A percentile compares a stretch with the other conserved stretches of the same genome.
These are phyloP conservation scores for Spizellomyces sp. DNA, from an alignment of 192 early-diverging fungal species.

Conservation along the genomic window DNA sequence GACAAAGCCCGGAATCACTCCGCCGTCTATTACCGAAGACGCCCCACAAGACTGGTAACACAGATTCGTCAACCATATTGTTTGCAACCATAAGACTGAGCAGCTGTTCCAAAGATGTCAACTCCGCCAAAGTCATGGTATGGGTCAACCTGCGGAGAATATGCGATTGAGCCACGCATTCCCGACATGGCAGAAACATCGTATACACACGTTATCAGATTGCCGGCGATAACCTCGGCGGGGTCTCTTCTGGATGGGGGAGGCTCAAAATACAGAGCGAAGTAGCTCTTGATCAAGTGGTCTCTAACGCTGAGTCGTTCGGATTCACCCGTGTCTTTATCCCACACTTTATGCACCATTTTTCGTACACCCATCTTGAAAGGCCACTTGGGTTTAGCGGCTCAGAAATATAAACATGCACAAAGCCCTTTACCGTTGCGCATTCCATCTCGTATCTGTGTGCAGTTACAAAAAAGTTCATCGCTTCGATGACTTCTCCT, in stretches of 20 bases:
- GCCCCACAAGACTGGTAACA: constrained; percentile 82
- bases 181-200: not conserved
- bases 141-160: constrained; percentile 69
- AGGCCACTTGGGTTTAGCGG: too few relatives aligned
- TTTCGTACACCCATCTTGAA: constrained; percentile 78
- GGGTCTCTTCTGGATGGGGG: constrained; percentile 22
- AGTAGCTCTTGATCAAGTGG: constrained; percentile 77
- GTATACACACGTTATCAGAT: constrained; percentile 61
- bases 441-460: constrained; percentile 83
- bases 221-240: constrained; percentile 56
- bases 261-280: constrained; percentile 74
- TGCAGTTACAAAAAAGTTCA: constrained; percentile 91
- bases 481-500: constrained; percentile 91
- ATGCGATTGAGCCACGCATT: not conserved
- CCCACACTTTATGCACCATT: constrained; percentile 96
- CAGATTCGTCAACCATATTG: constrained; percentile 61
- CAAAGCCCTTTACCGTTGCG: constrained; percentile 57
- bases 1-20: not conserved
- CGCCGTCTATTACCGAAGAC: constrained; percentile 39
- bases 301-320: constrained; percentile 51
- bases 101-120: constrained; percentile 93
- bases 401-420: not conserved
- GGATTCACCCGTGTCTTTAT: constrained; percentile 52
- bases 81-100: constrained; percentile 76
- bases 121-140: constrained; percentile 85